Percentiles rank a stretch among this genome's conserved stretches.
These are phyloP conservation scores for Penicillium hesseltinei DNA, from an alignment of 2,329 filamentous ascomycete genomes.

Conservation along the genomic window DNA sequence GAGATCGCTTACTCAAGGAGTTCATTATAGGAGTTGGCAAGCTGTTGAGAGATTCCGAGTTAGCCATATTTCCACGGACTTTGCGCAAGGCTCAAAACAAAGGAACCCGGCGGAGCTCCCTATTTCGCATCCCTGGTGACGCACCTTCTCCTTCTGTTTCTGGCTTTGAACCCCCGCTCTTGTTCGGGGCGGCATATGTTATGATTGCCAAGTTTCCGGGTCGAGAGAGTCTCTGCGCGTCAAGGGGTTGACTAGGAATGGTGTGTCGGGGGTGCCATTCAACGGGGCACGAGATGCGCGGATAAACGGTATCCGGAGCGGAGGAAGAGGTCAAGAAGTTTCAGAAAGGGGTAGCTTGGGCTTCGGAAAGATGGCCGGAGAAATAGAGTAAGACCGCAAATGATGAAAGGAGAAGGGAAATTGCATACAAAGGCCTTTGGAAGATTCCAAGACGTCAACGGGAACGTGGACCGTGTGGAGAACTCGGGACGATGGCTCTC, in stretches of 20 bases:
- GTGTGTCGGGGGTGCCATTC: slow-evolving; percentile 23
- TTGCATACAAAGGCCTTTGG: slow-evolving; percentile 9
- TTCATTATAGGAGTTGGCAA: slow-evolving; percentile 95
- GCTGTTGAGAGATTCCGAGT: slow-evolving; percentile 52
- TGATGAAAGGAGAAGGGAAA: slow-evolving; percentile 7
- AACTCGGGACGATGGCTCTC: slow-evolving; percentile 17
- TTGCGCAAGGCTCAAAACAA: neutral
- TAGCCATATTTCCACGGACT: slow-evolving; percentile 11
- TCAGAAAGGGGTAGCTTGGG: neutral
- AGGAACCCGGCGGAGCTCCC: neutral
- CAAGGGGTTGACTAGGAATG: slow-evolving; percentile 11
- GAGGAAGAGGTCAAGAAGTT: slow-evolving; percentile 1
- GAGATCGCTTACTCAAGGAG: slow-evolving; percentile 73
- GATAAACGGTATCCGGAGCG: slow-evolving; percentile 1
- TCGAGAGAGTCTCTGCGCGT: slow-evolving; percentile 20
- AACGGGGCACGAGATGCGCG: slow-evolving; percentile 9
- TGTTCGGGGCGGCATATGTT: slow-evolving; percentile 46
- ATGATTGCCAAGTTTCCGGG: slow-evolving; percentile 28
- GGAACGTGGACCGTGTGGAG: slow-evolving; percentile 26
- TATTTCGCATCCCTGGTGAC: slow-evolving; percentile 13
- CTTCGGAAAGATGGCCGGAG: neutral
- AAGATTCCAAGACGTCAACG: slow-evolving; percentile 22
- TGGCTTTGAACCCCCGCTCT: slow-evolving; percentile 57
- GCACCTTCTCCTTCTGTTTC: slow-evolving; percentile 59
- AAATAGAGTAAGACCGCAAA: neutral